Conservation (phyloP, 371 early-diverging fungal genomes). For the Actinomucor elegans region DNA sequence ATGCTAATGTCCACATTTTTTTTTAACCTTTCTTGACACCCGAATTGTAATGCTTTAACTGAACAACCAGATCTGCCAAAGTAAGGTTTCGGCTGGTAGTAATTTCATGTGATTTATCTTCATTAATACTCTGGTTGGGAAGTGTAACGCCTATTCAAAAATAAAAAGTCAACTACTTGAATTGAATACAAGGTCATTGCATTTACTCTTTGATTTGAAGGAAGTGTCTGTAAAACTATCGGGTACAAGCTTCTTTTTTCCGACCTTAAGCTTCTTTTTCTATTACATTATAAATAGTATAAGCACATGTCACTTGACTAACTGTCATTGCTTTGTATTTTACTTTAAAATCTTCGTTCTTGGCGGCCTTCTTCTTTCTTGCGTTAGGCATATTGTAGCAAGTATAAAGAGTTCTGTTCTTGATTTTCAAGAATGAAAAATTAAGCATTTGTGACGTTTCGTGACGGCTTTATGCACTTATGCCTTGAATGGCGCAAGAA, state of each 20-base stretch:
- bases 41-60: conserved; percentile 78
- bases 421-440: no score
- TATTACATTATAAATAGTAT: conserved; percentile 16
- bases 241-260: conserved; percentile 81
- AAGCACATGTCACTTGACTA: background rate
- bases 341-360: conserved; percentile 83
- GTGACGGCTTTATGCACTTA: no score
- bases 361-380: conserved; percentile 72
- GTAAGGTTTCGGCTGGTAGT: conserved; percentile 76
- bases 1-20: background rate
- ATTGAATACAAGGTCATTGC: background rate
- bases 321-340: background rate
- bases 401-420: no score
- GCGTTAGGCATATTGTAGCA: conserved; percentile 69
- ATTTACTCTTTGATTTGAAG: conserved; percentile 76
- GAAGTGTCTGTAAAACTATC: conserved; percentile 84
- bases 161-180: background rate
- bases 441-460: no score
- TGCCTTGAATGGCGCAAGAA: no score
- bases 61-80: conserved; percentile 69
- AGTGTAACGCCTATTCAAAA: conserved; percentile 66
- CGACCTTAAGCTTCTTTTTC: conserved; percentile 93
- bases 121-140: conserved; percentile 73
- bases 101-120: conserved; percentile 69
- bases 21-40: conserved; percentile 67